Evolutionary conservation across 176 grass and related monocot genomes (phyloP).

Genomic region (Chloris gayana): DNA sequence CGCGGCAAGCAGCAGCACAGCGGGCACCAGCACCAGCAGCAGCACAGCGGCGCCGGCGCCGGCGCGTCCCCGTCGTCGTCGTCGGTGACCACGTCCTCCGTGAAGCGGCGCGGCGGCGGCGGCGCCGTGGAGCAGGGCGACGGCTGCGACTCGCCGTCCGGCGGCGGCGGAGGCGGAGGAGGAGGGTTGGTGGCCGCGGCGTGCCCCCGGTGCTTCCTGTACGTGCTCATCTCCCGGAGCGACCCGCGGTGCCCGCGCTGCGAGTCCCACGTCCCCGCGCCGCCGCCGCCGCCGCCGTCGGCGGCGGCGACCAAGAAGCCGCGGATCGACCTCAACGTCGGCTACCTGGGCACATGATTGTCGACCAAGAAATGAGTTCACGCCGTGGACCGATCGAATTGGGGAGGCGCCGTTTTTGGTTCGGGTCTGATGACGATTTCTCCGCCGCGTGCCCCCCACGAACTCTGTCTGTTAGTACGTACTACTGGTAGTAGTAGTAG

Average conservation of each 20-base stretch:
- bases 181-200: constrained; percentile 75
- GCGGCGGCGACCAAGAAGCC: constrained; percentile 56
- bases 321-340: constrained; percentile 70
- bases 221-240: constrained; percentile 84
- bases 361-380: too few species aligned
- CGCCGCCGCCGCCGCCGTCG: neutral
- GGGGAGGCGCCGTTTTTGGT: neutral
- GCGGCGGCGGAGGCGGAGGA: constrained; percentile 24
- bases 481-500: neutral
- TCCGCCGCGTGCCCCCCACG: neutral
- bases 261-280: constrained; percentile 65
- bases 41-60: constrained; percentile 36
- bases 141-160: constrained; percentile 61
- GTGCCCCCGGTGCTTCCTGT: constrained; percentile 87
- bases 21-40: constrained; percentile 36
- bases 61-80: constrained; percentile 68
- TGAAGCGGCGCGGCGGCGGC: constrained; percentile 46
- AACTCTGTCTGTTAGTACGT: neutral
- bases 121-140: constrained; percentile 60
- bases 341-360: too few species aligned
- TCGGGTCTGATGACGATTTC: neutral
- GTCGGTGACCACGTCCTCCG: constrained; percentile 64
- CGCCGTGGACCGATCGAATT: neutral
- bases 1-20: constrained; percentile 55
- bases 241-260: constrained; percentile 86